Conservation (phyloP, 352 stramenopile species). For the Blastocystis sp. region DNA sequence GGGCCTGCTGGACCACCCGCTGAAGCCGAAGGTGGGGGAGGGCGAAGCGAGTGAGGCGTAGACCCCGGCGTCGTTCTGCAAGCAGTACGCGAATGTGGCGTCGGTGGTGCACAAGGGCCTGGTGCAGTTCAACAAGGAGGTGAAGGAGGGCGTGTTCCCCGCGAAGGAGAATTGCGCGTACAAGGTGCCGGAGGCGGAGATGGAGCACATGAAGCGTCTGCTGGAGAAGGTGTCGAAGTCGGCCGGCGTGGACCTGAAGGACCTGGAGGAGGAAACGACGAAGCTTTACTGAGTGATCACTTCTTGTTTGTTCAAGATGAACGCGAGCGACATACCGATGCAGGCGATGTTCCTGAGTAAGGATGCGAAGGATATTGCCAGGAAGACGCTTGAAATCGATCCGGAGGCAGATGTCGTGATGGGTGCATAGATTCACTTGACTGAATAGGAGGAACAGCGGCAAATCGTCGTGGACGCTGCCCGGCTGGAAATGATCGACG, state of each 20-base stretch:
- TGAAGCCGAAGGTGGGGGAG: slow-evolving; percentile 43
- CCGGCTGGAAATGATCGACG: not conserved
- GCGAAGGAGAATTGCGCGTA: slow-evolving; percentile 89
- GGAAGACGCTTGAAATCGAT: slow-evolving; percentile 38
- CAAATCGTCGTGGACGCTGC: not conserved
- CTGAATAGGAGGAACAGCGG: not conserved
- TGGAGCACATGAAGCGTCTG: slow-evolving; percentile 71
- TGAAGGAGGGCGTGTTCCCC: slow-evolving; percentile 89
- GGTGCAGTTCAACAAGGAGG: slow-evolving; percentile 89
- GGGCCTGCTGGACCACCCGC: slow-evolving; percentile 93
- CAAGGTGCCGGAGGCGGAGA: slow-evolving; percentile 82
- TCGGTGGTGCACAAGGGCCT: slow-evolving; percentile 87
- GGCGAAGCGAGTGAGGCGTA: slow-evolving; percentile 80
- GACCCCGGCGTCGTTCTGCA: slow-evolving; percentile 95
- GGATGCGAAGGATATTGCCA: slow-evolving; percentile 9
- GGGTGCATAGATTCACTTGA: not conserved
- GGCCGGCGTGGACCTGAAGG: not conserved
- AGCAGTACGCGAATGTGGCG: slow-evolving; percentile 91
- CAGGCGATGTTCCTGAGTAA: slow-evolving; percentile 30
- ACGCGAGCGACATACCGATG: not conserved
- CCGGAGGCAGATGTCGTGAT: slow-evolving; percentile 1
- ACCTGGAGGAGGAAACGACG: slow-evolving; percentile 32
- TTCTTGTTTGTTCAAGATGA: slow-evolving; percentile 13
- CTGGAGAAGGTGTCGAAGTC: slow-evolving; percentile 74
- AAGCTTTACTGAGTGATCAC: slow-evolving; percentile 38